These are phyloP conservation scores for Rhizoclosmatium hyalinum DNA, from an alignment of 371 early-diverging fungal species.

Conservation along the genomic window DNA sequence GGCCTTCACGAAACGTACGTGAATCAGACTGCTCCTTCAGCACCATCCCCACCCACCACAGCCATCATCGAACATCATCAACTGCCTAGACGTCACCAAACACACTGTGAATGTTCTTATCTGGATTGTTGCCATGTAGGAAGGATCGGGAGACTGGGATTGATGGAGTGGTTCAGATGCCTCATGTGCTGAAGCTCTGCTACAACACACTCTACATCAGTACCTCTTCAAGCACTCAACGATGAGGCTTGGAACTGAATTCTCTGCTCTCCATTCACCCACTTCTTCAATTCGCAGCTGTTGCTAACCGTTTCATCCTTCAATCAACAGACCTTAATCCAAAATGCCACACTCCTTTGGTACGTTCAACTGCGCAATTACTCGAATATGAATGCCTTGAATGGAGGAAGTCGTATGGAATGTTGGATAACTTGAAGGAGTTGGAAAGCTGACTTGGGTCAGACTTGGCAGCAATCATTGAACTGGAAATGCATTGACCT, in stretches of 20 bases:
- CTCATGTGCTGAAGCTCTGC: background rate
- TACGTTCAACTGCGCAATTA: background rate
- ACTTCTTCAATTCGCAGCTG: background rate
- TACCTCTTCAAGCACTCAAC: background rate
- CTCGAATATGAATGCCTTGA: no score
- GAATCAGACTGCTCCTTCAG: no score
- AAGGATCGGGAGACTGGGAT: background rate
- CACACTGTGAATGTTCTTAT: background rate
- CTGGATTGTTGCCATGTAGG: background rate
- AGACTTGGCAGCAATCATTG: background rate
- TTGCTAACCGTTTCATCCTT: background rate
- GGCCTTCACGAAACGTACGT: no score
- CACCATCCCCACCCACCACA: constrained; percentile 1
- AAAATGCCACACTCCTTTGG: constrained; percentile 32
- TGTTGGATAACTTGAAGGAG: no score
- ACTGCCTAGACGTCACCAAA: no score
- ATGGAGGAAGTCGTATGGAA: no score
- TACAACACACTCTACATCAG: no score
- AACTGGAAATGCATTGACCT: background rate
- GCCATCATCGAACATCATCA: constrained; percentile 6
- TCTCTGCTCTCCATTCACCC: background rate
- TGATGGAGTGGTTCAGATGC: background rate
- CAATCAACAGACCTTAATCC: constrained; percentile 5
- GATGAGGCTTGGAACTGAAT: background rate
- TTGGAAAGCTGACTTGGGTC: no score